Evolutionary conservation across 768 basidiomycete species (phyloP).

Genomic region (Gloeophyllum trabeum): DNA sequence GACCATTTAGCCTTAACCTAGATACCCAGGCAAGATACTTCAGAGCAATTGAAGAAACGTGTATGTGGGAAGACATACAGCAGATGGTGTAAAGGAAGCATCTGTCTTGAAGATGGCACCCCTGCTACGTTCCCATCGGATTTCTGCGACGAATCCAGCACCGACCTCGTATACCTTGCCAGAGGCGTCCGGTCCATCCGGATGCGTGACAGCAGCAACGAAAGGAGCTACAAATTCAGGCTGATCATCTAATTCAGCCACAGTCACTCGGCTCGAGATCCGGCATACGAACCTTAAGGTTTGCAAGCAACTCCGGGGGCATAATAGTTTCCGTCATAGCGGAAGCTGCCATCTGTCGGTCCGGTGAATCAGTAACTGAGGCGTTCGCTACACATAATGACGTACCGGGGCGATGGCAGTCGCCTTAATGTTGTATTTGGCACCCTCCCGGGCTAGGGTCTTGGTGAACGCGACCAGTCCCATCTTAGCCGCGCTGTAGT

Average conservation of each 20-base stretch:
- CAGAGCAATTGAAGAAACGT: not conserved
- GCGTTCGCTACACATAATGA: not conserved
- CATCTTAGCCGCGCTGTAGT: conserved; percentile 98
- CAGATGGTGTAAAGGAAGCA: conserved; percentile 84
- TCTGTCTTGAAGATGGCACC: conserved; percentile 89
- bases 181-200: conserved; percentile 67
- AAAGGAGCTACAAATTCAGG: conserved; percentile 92
- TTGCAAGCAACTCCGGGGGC: conserved; percentile 89
- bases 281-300: conserved; percentile 45
- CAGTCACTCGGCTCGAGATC: not conserved
- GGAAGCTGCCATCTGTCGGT: conserved; percentile 77
- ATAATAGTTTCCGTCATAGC: conserved; percentile 93
- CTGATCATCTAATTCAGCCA: conserved; percentile 21
- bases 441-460: conserved; percentile 87
- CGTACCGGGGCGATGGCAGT: conserved; percentile 85
- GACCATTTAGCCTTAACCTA: conserved; percentile 80
- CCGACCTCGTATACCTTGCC: conserved; percentile 89
- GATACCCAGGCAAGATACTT: not conserved
- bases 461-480: conserved; percentile 87
- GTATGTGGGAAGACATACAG: conserved; percentile 33
- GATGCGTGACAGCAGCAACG: conserved; percentile 79
- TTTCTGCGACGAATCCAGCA: conserved; percentile 83
- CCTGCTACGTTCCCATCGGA: conserved; percentile 87
- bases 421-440: conserved; percentile 80
- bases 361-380: not conserved